phyloP scores from a whole-genome alignment of 176 grass and related monocot species.

The Eleusine coracana region DNA sequence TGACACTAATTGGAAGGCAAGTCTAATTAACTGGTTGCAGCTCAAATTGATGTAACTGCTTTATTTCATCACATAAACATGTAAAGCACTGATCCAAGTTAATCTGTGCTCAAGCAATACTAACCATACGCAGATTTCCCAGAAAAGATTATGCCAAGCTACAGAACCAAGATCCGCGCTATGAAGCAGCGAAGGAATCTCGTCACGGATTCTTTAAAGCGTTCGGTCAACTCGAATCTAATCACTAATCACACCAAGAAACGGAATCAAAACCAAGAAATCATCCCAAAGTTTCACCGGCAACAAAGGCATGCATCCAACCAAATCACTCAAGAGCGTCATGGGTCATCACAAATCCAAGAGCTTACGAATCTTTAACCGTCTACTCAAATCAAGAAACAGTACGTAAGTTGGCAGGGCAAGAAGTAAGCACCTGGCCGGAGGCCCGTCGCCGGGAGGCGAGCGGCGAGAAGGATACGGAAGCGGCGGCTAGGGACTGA shows the following conservation, averaged over 20 bases:
- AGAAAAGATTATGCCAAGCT: neutral
- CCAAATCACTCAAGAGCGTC: neutral
- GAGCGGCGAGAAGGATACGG: conserved; percentile 39
- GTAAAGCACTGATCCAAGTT: neutral
- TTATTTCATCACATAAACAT: neutral
- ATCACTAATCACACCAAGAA: neutral
- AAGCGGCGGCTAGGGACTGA: conserved; percentile 39
- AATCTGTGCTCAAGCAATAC: conserved; percentile 12
- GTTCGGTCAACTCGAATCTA: conserved; percentile 8
- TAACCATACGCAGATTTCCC: neutral
- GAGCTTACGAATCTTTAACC: neutral
- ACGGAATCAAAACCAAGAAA: conserved; percentile 13
- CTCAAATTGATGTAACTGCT: conserved; percentile 6
- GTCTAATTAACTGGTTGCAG: neutral
- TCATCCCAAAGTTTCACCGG: neutral
- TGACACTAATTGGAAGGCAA: neutral
- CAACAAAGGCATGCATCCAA: neutral
- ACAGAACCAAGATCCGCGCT: neutral
- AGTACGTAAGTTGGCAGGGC: neutral
- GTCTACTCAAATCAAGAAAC: neutral
- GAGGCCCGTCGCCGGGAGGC: conserved; percentile 30
- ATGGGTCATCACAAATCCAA: neutral
- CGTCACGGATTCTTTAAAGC: neutral
- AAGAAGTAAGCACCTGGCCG: conserved; percentile 36
- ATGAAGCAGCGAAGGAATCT: neutral